Evolutionary conservation across 306 rosid genomes (phyloP), one percentile per base, ranked within the genome.

Genomic region (Quercus cerris): DNA sequence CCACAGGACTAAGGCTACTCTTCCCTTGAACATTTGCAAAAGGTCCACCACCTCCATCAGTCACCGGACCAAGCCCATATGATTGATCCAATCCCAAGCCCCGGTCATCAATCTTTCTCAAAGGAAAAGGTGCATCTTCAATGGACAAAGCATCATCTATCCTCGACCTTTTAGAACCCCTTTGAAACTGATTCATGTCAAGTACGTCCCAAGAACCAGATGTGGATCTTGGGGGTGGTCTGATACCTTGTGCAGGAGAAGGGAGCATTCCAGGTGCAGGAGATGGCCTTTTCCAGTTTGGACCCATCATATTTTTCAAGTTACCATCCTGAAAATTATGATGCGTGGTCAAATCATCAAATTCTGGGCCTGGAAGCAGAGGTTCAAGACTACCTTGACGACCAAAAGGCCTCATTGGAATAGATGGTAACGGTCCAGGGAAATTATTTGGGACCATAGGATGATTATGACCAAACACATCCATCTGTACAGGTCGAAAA

Each of bases 221-320:
- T 23, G 84, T 68, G 69, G 98, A 80, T 86, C 94, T 92, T 58
- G 89, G 4, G 14, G 91, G 86, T 67, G 86, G 89, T 83, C 88
- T 89, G 38, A 76, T 70, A 56, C 86, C 93, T 0, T 90, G 58
- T 57, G 87, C 89, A 77, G 97, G 90, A 82, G 98, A 88, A 85
- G 94, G 81, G 78, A 90, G 88, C 64, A 87, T 70, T 54, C 95
- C 95, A 64, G 91, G 81, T 54, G 94, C 81, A 61, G 98, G 95
- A 85, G 98, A 92, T 33, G 85, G 91, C 80, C 94, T 89, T 80
- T 88, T 90, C 98, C 96, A 89, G 85, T 88, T 94, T 35, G 97
- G 86, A 85, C 88, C 92, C 85, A 88, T 81, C 72, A 81, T 81
- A 85, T 76, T 86, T 78, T 88, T 93, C 83, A 92, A 90, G 85